These are phyloP conservation scores for Scytalidium lignicola DNA, from an alignment of 2,329 filamentous ascomycete genomes.

Conservation along the genomic window DNA sequence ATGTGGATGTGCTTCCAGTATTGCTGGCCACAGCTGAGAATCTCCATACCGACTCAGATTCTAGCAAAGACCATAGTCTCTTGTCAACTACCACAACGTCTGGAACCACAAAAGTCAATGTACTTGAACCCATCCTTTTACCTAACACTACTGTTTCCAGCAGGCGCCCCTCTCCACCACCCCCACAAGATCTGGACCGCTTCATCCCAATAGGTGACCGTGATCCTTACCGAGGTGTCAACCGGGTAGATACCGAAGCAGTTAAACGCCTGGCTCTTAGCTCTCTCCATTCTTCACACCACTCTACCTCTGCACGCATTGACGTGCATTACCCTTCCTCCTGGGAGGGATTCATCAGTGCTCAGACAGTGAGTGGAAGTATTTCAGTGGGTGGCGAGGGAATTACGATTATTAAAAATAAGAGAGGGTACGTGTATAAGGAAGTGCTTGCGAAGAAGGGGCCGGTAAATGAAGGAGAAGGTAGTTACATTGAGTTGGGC, in stretches of 20 bases:
- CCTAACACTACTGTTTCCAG: neutral
- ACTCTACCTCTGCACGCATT: constrained; percentile 14
- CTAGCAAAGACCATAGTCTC: neutral
- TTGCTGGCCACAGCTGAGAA: constrained; percentile 8
- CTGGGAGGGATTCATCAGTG: constrained; percentile 22
- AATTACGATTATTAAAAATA: constrained; percentile 15
- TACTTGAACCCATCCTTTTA: constrained; percentile 22
- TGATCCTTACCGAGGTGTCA: constrained; percentile 12
- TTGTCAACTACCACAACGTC: constrained; percentile 22
- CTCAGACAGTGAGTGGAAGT: constrained; percentile 17
- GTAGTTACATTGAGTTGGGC: constrained; percentile 14
- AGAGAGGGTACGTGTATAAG: constrained; percentile 15
- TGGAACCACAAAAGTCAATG: constrained; percentile 14
- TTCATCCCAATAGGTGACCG: constrained; percentile 10
- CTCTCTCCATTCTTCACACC: constrained; percentile 16
- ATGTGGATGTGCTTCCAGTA: constrained; percentile 17
- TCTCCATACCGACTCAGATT: neutral
- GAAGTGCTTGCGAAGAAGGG: constrained; percentile 20
- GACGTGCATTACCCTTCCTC: constrained; percentile 16
- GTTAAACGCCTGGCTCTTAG: constrained; percentile 4
- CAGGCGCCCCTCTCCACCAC: neutral
- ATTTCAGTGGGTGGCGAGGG: constrained; percentile 17
- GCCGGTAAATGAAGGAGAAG: constrained; percentile 14
- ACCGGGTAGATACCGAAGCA: neutral
- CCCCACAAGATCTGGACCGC: neutral